These are phyloP conservation scores for Rhodotorula kratochvilovae DNA, from an alignment of 768 basidiomycete species.

Conservation along the genomic window DNA sequence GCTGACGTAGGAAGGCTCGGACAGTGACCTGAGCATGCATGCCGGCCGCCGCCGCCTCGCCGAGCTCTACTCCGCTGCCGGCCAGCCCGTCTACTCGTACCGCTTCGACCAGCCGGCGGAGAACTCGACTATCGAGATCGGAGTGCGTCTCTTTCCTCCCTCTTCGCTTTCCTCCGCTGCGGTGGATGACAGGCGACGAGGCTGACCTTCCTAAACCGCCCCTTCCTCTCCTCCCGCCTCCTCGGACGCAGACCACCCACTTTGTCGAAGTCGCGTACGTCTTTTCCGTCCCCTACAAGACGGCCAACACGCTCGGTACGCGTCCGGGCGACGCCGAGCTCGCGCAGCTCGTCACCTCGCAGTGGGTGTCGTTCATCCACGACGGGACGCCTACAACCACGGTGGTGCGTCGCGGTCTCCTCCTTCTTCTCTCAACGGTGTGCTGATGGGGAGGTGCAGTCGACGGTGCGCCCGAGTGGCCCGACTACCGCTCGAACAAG, in stretches of 20 bases:
- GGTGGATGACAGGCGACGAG: too few relatives aligned
- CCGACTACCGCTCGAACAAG: conserved; percentile 15
- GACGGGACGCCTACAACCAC: conserved; percentile 28
- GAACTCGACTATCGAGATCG: conserved; percentile 22
- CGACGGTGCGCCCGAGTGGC: conserved; percentile 19
- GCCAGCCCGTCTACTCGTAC: conserved; percentile 28
- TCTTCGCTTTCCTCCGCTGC: background rate
- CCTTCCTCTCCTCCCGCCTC: background rate
- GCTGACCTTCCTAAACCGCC: background rate
- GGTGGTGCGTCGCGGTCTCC: background rate
- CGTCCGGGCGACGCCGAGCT: conserved; percentile 31
- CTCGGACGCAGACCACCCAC: background rate
- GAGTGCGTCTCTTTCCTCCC: conserved; percentile 2
- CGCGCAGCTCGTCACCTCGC: conserved; percentile 22
- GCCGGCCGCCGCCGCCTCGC: conserved; percentile 25
- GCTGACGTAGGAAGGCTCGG: too few relatives aligned
- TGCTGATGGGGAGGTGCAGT: background rate
- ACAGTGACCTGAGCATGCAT: background rate
- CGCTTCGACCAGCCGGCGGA: conserved; percentile 24
- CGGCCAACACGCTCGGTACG: conserved; percentile 26
- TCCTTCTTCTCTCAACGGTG: too few relatives aligned
- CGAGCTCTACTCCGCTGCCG: background rate
- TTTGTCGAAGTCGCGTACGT: conserved; percentile 26
- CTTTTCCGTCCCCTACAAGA: conserved; percentile 13
- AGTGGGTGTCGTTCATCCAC: conserved; percentile 35